Conservation (phyloP, 208 protist genomes). For the Tritrichomonas foetus region DNA sequence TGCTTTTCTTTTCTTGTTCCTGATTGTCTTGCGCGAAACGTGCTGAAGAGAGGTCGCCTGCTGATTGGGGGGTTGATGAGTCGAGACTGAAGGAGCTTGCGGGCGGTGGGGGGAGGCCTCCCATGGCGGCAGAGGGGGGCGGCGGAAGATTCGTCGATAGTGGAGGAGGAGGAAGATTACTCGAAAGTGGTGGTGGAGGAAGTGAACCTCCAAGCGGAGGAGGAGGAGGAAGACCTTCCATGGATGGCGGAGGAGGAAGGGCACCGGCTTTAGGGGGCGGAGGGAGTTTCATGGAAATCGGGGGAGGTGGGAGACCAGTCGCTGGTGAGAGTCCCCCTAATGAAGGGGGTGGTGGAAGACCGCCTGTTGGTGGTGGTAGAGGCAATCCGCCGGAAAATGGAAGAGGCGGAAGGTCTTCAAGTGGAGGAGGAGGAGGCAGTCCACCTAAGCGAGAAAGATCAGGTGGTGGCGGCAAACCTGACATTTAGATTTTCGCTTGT, state of each 20-base stretch:
- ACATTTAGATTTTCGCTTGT: too few species aligned
- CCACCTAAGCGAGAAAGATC: too few species aligned
- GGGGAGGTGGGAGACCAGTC: background rate
- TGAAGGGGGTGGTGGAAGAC: background rate
- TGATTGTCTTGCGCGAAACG: background rate
- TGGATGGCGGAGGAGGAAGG: background rate
- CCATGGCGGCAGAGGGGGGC: background rate
- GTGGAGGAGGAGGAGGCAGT: background rate
- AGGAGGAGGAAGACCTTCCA: background rate
- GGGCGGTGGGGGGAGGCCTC: background rate
- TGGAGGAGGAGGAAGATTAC: background rate
- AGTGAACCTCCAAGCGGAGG: background rate
- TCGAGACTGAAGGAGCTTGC: background rate
- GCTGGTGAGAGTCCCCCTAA: background rate
- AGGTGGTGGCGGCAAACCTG: background rate
- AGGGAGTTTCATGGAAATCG: background rate
- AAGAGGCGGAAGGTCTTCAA: too few species aligned
- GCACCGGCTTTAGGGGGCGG: background rate
- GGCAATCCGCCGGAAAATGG: background rate
- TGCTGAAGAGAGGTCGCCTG: background rate
- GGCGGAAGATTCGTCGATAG: background rate
- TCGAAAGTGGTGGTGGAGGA: background rate
- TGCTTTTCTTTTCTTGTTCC: background rate
- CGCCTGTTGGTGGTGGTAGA: background rate
- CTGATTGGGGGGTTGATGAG: background rate